Conservation (phyloP, 495 filamentous ascomycete species). For the Xylaria castorea region DNA sequence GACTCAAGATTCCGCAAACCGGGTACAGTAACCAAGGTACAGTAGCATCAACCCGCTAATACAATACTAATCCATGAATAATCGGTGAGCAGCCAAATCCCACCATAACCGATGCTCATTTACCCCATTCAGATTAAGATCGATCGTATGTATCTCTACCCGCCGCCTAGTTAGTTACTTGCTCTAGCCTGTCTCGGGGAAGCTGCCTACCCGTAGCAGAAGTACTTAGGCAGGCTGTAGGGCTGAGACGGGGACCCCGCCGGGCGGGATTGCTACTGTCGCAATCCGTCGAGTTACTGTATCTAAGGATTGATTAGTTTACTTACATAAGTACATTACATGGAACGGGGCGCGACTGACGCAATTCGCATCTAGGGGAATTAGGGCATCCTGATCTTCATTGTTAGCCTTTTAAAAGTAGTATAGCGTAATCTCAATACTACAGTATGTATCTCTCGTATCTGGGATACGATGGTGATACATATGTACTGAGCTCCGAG, state of each 20-base stretch:
- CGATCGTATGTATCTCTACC: not conserved
- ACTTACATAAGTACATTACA: not conserved
- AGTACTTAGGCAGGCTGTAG: not conserved
- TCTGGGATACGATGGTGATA: not conserved
- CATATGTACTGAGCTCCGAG: not conserved
- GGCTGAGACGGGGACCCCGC: not conserved
- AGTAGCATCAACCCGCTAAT: not conserved
- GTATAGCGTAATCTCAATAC: not conserved
- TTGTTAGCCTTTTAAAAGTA: not conserved
- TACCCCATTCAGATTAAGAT: not conserved
- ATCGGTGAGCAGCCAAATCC: not conserved
- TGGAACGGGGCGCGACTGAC: not conserved
- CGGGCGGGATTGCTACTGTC: not conserved
- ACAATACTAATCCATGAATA: not conserved
- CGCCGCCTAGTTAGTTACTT: not conserved
- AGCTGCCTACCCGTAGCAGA: not conserved
- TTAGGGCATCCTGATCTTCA: not conserved
- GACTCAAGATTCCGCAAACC: not conserved
- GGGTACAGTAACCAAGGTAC: not conserved
- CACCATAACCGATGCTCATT: not conserved
- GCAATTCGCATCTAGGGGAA: not conserved
- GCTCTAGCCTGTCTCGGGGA: not conserved
- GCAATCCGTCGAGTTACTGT: not conserved
- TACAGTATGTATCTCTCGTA: not conserved
- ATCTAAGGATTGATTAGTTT: not conserved